Conservation (phyloP, 106 monocot species). For the Hemerocallis citrina region DNA sequence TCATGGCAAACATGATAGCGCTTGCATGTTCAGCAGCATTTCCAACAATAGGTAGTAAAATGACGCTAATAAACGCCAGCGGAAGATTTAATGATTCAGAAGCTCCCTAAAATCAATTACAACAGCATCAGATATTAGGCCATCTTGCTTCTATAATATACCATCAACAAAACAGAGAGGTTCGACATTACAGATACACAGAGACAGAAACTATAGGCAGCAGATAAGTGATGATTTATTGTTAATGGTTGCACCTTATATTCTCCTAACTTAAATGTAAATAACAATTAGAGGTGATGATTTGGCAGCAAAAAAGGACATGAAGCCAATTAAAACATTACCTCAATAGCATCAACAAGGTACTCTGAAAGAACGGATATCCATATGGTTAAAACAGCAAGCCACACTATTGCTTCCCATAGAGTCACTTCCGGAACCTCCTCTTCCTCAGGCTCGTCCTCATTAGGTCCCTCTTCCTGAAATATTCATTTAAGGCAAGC, state of each 20-base stretch:
- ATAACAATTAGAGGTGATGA: background rate
- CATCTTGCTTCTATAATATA: background rate
- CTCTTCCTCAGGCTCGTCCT: constrained; percentile 40
- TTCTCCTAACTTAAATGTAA: background rate
- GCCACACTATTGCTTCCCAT: constrained; percentile 84
- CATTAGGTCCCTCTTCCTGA: constrained; percentile 49
- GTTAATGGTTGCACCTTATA: no score
- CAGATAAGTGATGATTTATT: no score
- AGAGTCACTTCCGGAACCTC: constrained; percentile 63
- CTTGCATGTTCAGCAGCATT: constrained; percentile 75
- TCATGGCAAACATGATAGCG: constrained; percentile 65
- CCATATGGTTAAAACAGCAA: constrained; percentile 80
- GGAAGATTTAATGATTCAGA: constrained; percentile 51
- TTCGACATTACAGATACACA: background rate
- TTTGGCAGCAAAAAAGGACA: background rate
- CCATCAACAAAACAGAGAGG: background rate
- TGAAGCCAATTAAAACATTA: constrained; percentile 6
- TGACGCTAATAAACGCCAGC: constrained; percentile 55
- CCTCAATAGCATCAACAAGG: constrained; percentile 96
- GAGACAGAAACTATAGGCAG: background rate
- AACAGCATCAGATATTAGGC: constrained; percentile 10
- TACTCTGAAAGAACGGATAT: constrained; percentile 88
- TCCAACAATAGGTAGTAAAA: constrained; percentile 64
- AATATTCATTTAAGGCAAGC: no score
- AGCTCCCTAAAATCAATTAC: constrained; percentile 33